Evolutionary conservation across 305 asterid species (phyloP).

Genomic region (Solanum chacoense): DNA sequence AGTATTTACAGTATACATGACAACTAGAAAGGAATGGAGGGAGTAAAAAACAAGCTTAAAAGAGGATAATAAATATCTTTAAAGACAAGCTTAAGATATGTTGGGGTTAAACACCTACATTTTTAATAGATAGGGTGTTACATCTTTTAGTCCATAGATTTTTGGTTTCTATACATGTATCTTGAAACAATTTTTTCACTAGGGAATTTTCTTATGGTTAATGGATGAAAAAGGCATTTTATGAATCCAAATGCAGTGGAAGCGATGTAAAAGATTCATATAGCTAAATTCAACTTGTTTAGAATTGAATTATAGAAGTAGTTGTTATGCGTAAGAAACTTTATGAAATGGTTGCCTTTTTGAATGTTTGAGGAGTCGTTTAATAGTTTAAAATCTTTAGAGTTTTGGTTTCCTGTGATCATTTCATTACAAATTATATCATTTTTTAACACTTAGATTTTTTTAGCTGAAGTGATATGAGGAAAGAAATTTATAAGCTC

Average conservation of each 20-base stretch:
- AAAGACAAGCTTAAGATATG: not conserved
- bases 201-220: not conserved
- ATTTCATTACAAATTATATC: not conserved
- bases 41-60: not conserved
- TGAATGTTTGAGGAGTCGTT: not conserved
- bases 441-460: too few relatives aligned
- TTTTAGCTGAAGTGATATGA: not conserved
- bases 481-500: not conserved
- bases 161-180: not conserved
- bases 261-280: not conserved
- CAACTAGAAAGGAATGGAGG: not conserved
- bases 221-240: not conserved
- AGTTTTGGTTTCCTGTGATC: not conserved
- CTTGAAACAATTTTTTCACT: not conserved
- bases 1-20: not conserved
- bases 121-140: not conserved
- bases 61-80: not conserved
- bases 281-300: not conserved
- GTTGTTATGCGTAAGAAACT: not conserved
- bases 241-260: not conserved
- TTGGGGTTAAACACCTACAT: not conserved
- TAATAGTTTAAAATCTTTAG: not conserved
- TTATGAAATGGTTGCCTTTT: not conserved
- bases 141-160: not conserved
- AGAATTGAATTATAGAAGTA: not conserved